Evolutionary conservation across 768 basidiomycete genomes (phyloP).

Genomic region (Kwoniella pini): DNA sequence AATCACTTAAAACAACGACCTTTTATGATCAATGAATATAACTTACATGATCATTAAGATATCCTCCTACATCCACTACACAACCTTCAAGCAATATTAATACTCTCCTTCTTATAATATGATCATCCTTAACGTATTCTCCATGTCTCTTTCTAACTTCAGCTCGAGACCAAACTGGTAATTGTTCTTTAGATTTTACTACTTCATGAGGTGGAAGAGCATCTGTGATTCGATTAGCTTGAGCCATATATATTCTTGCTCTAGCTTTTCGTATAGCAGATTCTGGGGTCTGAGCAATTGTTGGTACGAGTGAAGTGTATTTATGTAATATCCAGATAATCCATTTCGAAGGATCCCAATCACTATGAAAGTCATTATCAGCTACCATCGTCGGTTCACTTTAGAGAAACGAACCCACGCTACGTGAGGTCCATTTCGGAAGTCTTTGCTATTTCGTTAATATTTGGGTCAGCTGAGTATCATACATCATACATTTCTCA

Average conservation of each 20-base stretch:
- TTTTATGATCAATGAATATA: no score
- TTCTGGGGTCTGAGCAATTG: constrained; percentile 46
- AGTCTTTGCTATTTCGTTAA: constrained; percentile 58
- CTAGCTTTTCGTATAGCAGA: constrained; percentile 45
- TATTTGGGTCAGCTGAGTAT: background rate
- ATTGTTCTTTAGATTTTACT: constrained; percentile 24
- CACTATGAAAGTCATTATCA: constrained; percentile 55
- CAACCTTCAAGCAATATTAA: constrained; percentile 65
- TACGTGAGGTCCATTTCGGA: constrained; percentile 61
- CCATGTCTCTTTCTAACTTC: constrained; percentile 40
- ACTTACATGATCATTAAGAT: constrained; percentile 70
- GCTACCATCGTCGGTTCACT: no score
- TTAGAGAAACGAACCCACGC: constrained; percentile 28
- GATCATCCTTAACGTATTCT: constrained; percentile 30
- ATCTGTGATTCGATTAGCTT: constrained; percentile 41
- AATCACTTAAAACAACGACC: no score
- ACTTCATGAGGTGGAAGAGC: constrained; percentile 28
- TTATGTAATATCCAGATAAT: constrained; percentile 62
- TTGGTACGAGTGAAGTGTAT: constrained; percentile 49
- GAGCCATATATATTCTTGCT: constrained; percentile 43
- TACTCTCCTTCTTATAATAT: constrained; percentile 31
- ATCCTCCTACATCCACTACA: constrained; percentile 65
- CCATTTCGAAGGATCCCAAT: constrained; percentile 85
- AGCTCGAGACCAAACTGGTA: constrained; percentile 41
- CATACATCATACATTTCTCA: background rate